phyloP scores from a whole-genome alignment of 805 yeast genomes.

The Cyberlindnera americana region DNA sequence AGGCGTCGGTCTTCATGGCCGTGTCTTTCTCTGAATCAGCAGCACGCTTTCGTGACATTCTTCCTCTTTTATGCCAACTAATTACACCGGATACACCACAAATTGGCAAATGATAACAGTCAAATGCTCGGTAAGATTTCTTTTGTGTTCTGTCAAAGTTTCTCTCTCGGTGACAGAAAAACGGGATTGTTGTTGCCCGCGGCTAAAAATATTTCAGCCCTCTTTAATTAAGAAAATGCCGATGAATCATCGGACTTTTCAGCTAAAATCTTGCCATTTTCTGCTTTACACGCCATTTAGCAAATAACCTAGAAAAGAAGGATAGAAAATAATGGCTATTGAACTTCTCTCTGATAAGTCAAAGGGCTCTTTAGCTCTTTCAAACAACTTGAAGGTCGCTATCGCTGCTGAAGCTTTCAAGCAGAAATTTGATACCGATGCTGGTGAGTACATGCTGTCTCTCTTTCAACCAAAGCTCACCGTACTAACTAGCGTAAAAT shows the following conservation, averaged over 20 bases:
- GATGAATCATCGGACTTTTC: neutral
- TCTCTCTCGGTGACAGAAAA: too few relatives aligned
- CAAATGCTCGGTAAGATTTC: too few relatives aligned
- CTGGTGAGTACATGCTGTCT: constrained; percentile 16
- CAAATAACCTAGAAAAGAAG: neutral
- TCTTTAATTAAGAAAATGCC: too few relatives aligned
- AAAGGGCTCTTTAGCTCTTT: constrained; percentile 20
- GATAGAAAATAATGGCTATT: constrained; percentile 18
- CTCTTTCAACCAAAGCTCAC: neutral
- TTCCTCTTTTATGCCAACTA: too few relatives aligned
- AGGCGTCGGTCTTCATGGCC: too few relatives aligned
- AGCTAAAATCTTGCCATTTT: too few relatives aligned
- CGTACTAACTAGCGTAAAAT: neutral
- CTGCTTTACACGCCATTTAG: too few relatives aligned
- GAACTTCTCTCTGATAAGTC: constrained; percentile 23
- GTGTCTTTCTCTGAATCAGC: neutral
- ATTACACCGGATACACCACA: too few relatives aligned
- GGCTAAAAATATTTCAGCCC: too few relatives aligned
- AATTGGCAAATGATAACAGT: too few relatives aligned
- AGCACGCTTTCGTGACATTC: neutral
- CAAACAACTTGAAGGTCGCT: constrained; percentile 28
- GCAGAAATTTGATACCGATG: constrained; percentile 24
- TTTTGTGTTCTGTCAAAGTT: too few relatives aligned
- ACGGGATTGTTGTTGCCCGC: too few relatives aligned
- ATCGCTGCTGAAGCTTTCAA: constrained; percentile 24